A percentile compares a stretch with the other conserved stretches of the same genome.
Conservation (phyloP, 116 monocot species). For the Iris pallida region DNA sequence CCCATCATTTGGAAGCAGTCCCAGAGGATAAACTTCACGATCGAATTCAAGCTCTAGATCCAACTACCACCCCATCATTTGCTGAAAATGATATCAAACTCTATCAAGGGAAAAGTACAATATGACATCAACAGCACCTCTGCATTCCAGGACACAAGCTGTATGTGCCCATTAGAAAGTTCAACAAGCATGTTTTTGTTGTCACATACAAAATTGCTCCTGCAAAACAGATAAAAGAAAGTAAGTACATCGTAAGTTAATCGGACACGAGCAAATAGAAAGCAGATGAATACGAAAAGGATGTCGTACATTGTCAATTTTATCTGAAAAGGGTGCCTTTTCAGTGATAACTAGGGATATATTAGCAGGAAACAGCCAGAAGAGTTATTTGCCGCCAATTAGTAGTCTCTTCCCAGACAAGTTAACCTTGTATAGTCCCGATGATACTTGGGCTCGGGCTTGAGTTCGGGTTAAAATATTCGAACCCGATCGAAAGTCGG, state of each 20-base stretch:
- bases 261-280: background rate
- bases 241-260: background rate
- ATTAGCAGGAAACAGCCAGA: conserved; percentile 56
- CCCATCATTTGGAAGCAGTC: conserved; percentile 94
- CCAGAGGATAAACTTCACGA: conserved; percentile 97
- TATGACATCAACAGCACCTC: conserved; percentile 45
- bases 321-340: conserved; percentile 60
- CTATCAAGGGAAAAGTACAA: conserved; percentile 6
- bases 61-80: no score
- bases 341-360: conserved; percentile 74
- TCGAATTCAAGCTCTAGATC: conserved; percentile 99
- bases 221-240: conserved; percentile 22
- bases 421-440: conserved; percentile 77
- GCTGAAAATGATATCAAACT: conserved; percentile 4
- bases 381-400: conserved; percentile 66
- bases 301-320: conserved; percentile 51
- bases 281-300: background rate
- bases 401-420: conserved; percentile 68
- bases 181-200: conserved; percentile 78
- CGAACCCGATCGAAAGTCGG: no score
- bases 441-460: no score
- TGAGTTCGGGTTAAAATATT: no score
- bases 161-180: conserved; percentile 67
- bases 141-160: conserved; percentile 76
- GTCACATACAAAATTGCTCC: conserved; percentile 97